Evolutionary conservation across 2,329 filamentous ascomycete species (phyloP).

Genomic region (Fusarium graminum): DNA sequence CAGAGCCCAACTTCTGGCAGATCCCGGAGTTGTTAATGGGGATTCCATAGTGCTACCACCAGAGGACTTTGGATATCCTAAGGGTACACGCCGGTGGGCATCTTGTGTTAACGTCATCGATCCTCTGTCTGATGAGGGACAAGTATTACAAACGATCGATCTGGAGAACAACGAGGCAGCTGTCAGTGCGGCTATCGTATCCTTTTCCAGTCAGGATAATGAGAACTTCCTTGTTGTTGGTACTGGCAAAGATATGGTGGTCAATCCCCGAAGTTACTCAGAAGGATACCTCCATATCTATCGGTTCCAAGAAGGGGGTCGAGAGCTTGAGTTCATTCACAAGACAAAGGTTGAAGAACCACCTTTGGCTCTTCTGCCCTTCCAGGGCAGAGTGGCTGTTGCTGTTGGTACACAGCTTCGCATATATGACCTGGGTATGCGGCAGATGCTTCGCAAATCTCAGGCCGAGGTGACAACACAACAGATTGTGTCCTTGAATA

Average conservation of each 20-base stretch:
- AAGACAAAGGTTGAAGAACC: conserved; percentile 94
- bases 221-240: conserved; percentile 95
- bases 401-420: conserved; percentile 86
- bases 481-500: conserved; percentile 89
- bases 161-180: conserved; percentile 92
- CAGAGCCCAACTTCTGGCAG: conserved; percentile 78
- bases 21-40: conserved; percentile 78
- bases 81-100: conserved; percentile 88
- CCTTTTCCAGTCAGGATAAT: conserved; percentile 89
- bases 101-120: conserved; percentile 96
- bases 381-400: conserved; percentile 90
- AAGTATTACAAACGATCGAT: conserved; percentile 81
- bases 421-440: conserved; percentile 93
- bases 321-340: conserved; percentile 91
- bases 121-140: conserved; percentile 77
- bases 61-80: conserved; percentile 89
- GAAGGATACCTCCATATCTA: conserved; percentile 94
- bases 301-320: conserved; percentile 87
- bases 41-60: conserved; percentile 78
- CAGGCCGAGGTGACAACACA: conserved; percentile 83
- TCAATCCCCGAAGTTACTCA: conserved; percentile 80
- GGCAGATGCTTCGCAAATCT: conserved; percentile 90
- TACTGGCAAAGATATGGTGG: conserved; percentile 89
- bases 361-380: conserved; percentile 88
- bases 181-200: conserved; percentile 84